Percentiles rank a stretch among this genome's conserved stretches.
Evolutionary conservation across 129 eudicot genomes (phyloP).

Genomic region (Ambrosia trifida): DNA sequence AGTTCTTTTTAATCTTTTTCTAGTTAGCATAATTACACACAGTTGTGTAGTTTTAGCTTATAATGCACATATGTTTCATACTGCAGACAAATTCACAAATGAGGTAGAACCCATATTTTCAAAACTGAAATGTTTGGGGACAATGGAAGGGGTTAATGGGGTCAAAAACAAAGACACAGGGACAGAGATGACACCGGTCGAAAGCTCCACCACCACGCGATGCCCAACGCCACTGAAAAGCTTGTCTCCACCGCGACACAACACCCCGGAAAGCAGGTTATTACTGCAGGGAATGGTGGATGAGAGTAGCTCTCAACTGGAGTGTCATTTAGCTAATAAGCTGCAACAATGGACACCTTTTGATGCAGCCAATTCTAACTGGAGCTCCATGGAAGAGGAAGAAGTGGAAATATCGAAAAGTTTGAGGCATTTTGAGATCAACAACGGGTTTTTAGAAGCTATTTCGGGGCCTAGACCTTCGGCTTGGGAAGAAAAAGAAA

Average conservation of each 20-base stretch:
- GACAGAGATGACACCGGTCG: slow-evolving; percentile 85
- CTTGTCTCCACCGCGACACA: slow-evolving; percentile 81
- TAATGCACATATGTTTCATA: not conserved
- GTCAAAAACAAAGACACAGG: slow-evolving; percentile 62
- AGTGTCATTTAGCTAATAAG: slow-evolving; percentile 64
- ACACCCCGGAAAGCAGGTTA: slow-evolving; percentile 69
- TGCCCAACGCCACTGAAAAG: slow-evolving; percentile 67
- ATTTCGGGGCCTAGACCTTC: slow-evolving; percentile 61
- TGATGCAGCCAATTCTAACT: slow-evolving; percentile 48
- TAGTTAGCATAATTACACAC: slow-evolving; percentile 5
- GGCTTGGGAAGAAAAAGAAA: slow-evolving; percentile 83
- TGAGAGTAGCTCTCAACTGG: slow-evolving; percentile 42
- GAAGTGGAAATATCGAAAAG: slow-evolving; percentile 86
- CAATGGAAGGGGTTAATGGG: slow-evolving; percentile 46
- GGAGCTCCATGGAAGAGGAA: slow-evolving; percentile 90
- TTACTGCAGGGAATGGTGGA: slow-evolving; percentile 37
- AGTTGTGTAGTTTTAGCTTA: not conserved
- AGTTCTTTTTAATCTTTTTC: not conserved
- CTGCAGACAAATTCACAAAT: slow-evolving; percentile 71
- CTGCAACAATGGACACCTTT: slow-evolving; percentile 52
- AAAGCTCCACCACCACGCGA: slow-evolving; percentile 74
- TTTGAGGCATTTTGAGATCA: slow-evolving; percentile 67
- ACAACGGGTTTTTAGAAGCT: slow-evolving; percentile 41
- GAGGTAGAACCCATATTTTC: slow-evolving; percentile 42
- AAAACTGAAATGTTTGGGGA: slow-evolving; percentile 41